phyloP scores from a whole-genome alignment of 2,329 filamentous ascomycete genomes.

The Calonectria crousiana region DNA sequence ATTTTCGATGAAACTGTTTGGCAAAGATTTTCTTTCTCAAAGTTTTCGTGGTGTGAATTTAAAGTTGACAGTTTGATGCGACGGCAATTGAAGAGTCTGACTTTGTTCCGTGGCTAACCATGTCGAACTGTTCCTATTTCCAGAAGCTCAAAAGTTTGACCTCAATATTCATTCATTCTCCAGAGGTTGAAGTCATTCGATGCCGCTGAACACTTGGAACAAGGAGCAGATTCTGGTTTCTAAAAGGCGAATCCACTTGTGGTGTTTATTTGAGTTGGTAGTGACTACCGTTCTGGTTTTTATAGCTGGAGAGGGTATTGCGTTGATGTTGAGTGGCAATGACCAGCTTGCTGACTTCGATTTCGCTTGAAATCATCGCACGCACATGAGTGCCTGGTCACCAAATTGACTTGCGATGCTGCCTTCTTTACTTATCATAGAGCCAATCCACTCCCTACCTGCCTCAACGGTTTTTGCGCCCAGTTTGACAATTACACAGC shows the following conservation, averaged over 20 bases:
- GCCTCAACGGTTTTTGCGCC: slow-evolving; percentile 85
- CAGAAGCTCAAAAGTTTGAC: no score
- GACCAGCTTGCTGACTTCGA: neutral
- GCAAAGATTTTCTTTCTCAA: no score
- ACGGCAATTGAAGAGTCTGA: no score
- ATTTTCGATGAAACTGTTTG: no score
- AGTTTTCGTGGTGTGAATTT: no score
- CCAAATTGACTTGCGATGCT: slow-evolving; percentile 80
- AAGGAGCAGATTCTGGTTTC: neutral
- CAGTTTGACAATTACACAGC: slow-evolving; percentile 93
- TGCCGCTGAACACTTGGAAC: no score
- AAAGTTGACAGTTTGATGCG: no score
- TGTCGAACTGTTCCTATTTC: no score
- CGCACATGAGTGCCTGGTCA: slow-evolving; percentile 82
- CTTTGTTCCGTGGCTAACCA: no score
- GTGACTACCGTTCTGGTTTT: neutral
- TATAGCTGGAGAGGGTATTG: neutral
- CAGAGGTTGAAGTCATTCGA: neutral
- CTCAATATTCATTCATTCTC: no score
- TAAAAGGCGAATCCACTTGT: neutral
- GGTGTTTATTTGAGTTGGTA: neutral
- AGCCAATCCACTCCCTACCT: slow-evolving; percentile 82
- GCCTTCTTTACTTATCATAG: slow-evolving; percentile 80
- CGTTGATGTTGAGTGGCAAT: neutral
- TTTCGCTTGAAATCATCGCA: slow-evolving; percentile 58